phyloP scores from a whole-genome alignment of 768 basidiomycete species.

The Lactarius hengduanensis region DNA sequence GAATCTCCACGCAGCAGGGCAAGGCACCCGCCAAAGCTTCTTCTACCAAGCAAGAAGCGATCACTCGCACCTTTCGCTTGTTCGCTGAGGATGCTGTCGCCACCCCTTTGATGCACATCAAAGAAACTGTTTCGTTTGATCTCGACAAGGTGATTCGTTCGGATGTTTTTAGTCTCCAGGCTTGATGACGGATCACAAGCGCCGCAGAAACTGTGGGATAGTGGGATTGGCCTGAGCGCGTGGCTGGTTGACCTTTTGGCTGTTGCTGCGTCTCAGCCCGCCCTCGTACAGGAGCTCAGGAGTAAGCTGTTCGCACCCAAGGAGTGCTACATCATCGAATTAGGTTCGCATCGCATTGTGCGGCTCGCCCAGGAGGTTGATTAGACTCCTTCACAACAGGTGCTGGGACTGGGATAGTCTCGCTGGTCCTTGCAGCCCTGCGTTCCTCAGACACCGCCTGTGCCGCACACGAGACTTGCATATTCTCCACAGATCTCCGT shows the following conservation, averaged over 20 bases:
- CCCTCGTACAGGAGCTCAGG: conserved; percentile 31
- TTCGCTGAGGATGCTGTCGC: conserved; percentile 22
- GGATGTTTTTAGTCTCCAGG: not conserved
- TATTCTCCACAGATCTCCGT: conserved; percentile 31
- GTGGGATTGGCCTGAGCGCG: conserved; percentile 80
- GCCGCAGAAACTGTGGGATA: conserved; percentile 93
- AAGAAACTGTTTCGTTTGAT: conserved; percentile 86
- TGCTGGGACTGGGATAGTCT: conserved; percentile 82
- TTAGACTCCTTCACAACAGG: conserved; percentile 47
- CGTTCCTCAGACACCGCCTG: conserved; percentile 39
- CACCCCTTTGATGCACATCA: conserved; percentile 45
- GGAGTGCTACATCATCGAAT: conserved; percentile 55
- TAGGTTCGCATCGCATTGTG: conserved; percentile 48
- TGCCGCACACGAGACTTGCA: conserved; percentile 14
- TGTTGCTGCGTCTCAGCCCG: conserved; percentile 16
- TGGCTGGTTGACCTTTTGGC: conserved; percentile 55
- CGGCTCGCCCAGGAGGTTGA: not conserved
- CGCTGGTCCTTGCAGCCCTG: conserved; percentile 60
- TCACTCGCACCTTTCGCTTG: conserved; percentile 55
- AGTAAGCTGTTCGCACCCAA: conserved; percentile 43
- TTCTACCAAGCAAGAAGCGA: conserved; percentile 60
- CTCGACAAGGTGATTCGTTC: conserved; percentile 74
- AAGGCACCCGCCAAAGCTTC: conserved; percentile 15
- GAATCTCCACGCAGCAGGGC: conserved; percentile 36
- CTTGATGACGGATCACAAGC: conserved; percentile 14